phyloP scores from a whole-genome alignment of 371 early-diverging fungal species.

The Gilbertella persicaria region DNA sequence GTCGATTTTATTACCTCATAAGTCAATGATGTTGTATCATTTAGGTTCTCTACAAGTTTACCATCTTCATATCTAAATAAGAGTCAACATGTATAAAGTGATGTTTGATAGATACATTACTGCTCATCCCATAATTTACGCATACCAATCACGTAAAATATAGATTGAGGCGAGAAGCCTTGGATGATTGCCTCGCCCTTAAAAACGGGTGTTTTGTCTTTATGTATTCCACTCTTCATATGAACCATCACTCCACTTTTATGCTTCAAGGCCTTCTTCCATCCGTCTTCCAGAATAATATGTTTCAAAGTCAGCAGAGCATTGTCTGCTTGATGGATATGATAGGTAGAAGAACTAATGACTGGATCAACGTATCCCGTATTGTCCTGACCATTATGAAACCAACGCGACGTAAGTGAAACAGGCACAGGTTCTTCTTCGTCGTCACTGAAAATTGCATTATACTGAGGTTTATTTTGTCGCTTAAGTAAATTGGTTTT shows the following conservation, averaged over 20 bases:
- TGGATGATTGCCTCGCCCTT: conserved; percentile 66
- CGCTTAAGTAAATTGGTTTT: not conserved
- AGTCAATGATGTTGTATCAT: conserved; percentile 52
- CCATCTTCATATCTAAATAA: conserved; percentile 54
- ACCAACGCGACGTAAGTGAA: too few relatives aligned
- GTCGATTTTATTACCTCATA: conserved; percentile 58
- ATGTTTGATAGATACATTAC: conserved; percentile 20
- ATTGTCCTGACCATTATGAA: not conserved
- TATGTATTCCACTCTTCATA: conserved; percentile 48
- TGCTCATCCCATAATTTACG: conserved; percentile 66
- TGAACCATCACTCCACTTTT: conserved; percentile 73
- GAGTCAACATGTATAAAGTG: not conserved
- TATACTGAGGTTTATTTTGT: conserved; percentile 10
- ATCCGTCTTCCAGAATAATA: conserved; percentile 47
- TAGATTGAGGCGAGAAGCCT: conserved; percentile 66
- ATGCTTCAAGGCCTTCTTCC: conserved; percentile 71
- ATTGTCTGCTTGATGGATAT: conserved; percentile 49
- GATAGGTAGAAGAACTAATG: conserved; percentile 39
- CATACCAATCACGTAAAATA: conserved; percentile 68
- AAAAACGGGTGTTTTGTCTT: conserved; percentile 63
- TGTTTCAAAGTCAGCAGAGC: conserved; percentile 41
- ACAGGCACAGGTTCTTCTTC: too few relatives aligned
- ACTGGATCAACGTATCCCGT: conserved; percentile 36
- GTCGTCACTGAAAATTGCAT: conserved; percentile 48
- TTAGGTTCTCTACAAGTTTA: conserved; percentile 54